Percentiles rank a stretch among this genome's conserved stretches.
phyloP scores from a whole-genome alignment of 2,329 filamentous ascomycete genomes.

The Aspergillus quadricinctus region DNA sequence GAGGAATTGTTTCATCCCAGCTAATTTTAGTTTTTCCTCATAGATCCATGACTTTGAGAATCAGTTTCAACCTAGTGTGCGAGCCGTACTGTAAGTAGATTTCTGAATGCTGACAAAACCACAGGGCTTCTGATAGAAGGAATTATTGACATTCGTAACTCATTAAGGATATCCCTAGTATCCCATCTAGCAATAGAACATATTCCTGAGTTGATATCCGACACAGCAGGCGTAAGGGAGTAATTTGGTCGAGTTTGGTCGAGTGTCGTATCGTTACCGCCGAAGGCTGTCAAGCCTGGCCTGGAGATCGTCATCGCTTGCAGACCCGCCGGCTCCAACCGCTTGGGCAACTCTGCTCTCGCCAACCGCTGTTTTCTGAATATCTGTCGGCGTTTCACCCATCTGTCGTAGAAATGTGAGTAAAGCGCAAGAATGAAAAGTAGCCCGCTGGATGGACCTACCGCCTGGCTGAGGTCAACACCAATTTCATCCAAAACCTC shows the following conservation, averaged over 20 bases:
- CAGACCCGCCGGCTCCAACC: constrained; percentile 54
- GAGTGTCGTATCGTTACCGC: constrained; percentile 35
- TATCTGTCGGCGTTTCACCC: constrained; percentile 80
- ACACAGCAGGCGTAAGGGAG: not conserved
- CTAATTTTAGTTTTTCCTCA: not conserved
- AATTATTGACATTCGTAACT: not conserved
- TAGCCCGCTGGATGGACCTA: constrained; percentile 47
- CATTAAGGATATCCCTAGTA: not conserved
- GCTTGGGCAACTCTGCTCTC: constrained; percentile 83
- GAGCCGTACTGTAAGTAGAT: not conserved
- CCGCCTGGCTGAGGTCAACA: constrained; percentile 82
- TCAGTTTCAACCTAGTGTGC: not conserved
- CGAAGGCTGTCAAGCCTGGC: constrained; percentile 85
- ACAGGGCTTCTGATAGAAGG: not conserved
- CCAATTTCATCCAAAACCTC: constrained; percentile 97
- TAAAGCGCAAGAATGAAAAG: not conserved
- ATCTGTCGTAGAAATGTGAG: constrained; percentile 55
- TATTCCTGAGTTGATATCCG: not conserved
- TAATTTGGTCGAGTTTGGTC: not conserved
- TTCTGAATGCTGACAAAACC: not conserved
- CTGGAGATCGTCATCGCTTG: constrained; percentile 84
- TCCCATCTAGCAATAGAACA: not conserved
- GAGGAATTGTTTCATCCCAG: not conserved
- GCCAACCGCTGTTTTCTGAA: constrained; percentile 68
- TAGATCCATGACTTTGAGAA: not conserved